Base-by-base conservation (phyloP, 164 flowering plant species). In the Vitis amurensis region DNA sequence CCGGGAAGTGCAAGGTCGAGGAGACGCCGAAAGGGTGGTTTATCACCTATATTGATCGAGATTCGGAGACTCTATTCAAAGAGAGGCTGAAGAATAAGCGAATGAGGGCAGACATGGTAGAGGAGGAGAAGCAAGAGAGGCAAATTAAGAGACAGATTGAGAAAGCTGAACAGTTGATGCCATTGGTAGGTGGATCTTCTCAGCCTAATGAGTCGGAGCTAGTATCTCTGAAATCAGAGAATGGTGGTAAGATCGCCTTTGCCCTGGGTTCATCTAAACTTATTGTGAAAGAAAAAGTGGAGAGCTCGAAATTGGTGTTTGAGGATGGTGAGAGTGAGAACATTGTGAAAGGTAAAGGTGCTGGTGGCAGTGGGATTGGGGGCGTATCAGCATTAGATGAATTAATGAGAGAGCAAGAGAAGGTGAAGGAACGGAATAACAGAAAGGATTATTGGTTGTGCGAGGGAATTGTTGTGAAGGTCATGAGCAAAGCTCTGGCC, bases 11-110 rank as follows among this genome's bases (percentile, higher is more conserved):
- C 66, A 90, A 94, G 81, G 97, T 94, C 4, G 97, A 91, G 9
- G 97, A 90, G 78, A 94, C 98, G 0, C 93, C 94, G 0, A 90
- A 94, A 57, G 98, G 98, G 3, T 94, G 98, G 97, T 94, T 94
- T 66, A 87, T 94, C 48, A 94, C 96, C 0, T 94, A 94, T 60
- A 90, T 89, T 31, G 97, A 94, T 73, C 58, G 93, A 50, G 98
- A 89, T 64, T 92, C 96, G 0, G 96, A 91, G 82, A 85, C 96
- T 3, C 68, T 88, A 29, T 90, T 94, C 50, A 90, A 89, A 82
- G 97, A 90, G 67, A 84, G 73, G 51, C 73, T 85, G 77, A 94
- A 90, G 80, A 90, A 88, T 59, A 90, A 90, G 84, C 59, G 96
- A 63, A 12, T 84, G 14, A 89, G 78, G 79, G 74, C 89, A 1